Evolutionary conservation across 805 yeast genomes (phyloP).

Genomic region (Nadsonia fulvescens): DNA sequence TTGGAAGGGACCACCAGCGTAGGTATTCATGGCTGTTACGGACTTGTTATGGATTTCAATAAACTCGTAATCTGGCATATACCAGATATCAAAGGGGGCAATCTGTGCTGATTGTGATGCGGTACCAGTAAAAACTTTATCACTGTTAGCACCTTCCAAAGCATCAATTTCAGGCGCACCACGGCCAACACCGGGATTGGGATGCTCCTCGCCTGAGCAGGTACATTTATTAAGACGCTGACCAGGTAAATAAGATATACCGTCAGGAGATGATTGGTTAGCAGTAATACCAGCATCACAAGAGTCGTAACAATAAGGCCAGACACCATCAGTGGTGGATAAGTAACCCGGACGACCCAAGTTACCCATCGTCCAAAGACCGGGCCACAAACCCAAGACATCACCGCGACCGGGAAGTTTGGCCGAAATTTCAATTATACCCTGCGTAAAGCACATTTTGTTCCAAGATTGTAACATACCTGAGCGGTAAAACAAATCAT

Average conservation of each 20-base stretch:
- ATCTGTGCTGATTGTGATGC: constrained; percentile 87
- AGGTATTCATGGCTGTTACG: constrained; percentile 66
- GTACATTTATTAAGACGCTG: constrained; percentile 64
- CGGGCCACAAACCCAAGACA: constrained; percentile 86
- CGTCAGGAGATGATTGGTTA: constrained; percentile 80
- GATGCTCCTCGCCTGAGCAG: constrained; percentile 72
- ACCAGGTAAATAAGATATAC: constrained; percentile 73
- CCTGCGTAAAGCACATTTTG: constrained; percentile 75
- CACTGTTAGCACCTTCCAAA: constrained; percentile 57
- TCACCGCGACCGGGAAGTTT: constrained; percentile 65
- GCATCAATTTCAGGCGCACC: constrained; percentile 95
- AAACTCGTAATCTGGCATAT: constrained; percentile 70
- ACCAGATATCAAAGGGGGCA: constrained; percentile 94
- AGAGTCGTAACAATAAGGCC: constrained; percentile 80
- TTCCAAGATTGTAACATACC: constrained; percentile 93
- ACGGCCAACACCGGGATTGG: constrained; percentile 73
- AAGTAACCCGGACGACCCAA: constrained; percentile 80
- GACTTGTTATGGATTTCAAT: constrained; percentile 52
- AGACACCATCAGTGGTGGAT: constrained; percentile 78
- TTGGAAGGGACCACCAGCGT: constrained; percentile 86
- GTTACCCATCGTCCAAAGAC: constrained; percentile 88
- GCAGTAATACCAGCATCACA: constrained; percentile 94
- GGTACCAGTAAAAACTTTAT: constrained; percentile 34
- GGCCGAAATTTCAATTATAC: constrained; percentile 58
- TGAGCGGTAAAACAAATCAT: constrained; percentile 63